phyloP scores from a whole-genome alignment of 1,284 basidiomycete genomes.

The Rhodotorula sp. region DNA sequence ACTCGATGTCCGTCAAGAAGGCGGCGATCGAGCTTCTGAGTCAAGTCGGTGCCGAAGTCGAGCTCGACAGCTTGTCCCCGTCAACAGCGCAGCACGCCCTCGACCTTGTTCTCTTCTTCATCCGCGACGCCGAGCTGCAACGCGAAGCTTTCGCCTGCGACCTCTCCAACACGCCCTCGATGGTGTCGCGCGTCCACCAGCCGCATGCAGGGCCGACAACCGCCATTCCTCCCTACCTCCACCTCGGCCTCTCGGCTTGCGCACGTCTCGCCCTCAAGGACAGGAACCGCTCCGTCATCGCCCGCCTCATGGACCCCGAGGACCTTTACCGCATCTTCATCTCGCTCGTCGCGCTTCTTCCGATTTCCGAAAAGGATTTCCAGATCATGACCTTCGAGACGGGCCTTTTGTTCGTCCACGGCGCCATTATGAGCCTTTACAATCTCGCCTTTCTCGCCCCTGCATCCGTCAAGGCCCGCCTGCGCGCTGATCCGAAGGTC shows the following conservation, averaged over 20 bases:
- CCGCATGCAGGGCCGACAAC: neutral
- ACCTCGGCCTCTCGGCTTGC: conserved; percentile 78
- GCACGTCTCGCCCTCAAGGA: conserved; percentile 73
- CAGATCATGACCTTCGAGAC: conserved; percentile 62
- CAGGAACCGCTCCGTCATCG: conserved; percentile 72
- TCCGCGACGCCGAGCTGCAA: conserved; percentile 33
- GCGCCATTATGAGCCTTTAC: conserved; percentile 75
- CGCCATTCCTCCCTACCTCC: conserved; percentile 60
- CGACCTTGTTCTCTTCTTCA: conserved; percentile 38
- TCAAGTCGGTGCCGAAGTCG: conserved; percentile 31
- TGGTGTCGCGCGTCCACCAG: neutral
- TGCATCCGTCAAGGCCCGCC: conserved; percentile 64
- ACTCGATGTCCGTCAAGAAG: conserved; percentile 48
- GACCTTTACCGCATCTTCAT: conserved; percentile 60
- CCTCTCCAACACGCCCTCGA: conserved; percentile 20
- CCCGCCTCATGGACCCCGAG: conserved; percentile 61
- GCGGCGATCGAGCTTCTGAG: conserved; percentile 29
- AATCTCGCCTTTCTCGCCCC: conserved; percentile 80
- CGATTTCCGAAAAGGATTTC: conserved; percentile 73
- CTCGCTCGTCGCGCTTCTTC: conserved; percentile 74
- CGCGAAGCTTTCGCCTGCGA: conserved; percentile 27
- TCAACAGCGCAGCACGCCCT: conserved; percentile 14
- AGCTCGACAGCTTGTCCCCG: conserved; percentile 4
- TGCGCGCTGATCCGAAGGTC: conserved; percentile 58
- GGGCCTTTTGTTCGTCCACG: conserved; percentile 77